Conservation (phyloP, 176 grass and related monocot species). For the Paspalum vaginatum region DNA sequence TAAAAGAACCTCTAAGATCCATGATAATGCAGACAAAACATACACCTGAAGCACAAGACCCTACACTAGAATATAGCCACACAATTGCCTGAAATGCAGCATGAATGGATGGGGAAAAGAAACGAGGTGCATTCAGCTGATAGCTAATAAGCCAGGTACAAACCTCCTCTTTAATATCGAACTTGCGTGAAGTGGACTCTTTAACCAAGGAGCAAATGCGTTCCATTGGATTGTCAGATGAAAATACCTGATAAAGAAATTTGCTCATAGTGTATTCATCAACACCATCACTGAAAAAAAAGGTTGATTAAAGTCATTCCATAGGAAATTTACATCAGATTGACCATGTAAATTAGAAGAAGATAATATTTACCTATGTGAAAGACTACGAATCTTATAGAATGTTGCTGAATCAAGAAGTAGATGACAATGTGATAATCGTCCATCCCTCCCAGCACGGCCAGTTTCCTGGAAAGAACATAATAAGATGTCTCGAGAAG, state of each 20-base stretch:
- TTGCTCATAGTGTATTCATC: slow-evolving; percentile 90
- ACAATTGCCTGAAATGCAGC: neutral
- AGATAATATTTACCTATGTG: slow-evolving; percentile 56
- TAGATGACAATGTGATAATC: slow-evolving; percentile 89
- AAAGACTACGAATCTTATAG: slow-evolving; percentile 84
- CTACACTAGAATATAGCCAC: neutral
- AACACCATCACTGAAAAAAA: slow-evolving; percentile 76
- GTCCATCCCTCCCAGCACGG: slow-evolving; percentile 87
- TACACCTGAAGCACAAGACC: neutral
- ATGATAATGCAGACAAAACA: slow-evolving; percentile 12
- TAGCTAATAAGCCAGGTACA: slow-evolving; percentile 24
- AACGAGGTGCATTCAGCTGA: slow-evolving; percentile 21
- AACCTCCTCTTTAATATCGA: slow-evolving; percentile 99
- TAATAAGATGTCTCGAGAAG: slow-evolving; percentile 25
- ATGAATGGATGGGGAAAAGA: neutral
- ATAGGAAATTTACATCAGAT: slow-evolving; percentile 34
- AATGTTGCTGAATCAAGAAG: slow-evolving; percentile 85
- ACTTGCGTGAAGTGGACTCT: slow-evolving; percentile 75
- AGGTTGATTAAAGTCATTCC: slow-evolving; percentile 25
- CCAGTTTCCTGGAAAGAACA: slow-evolving; percentile 87
- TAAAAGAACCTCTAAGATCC: slow-evolving; percentile 25
- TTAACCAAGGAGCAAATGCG: slow-evolving; percentile 72
- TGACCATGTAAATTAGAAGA: slow-evolving; percentile 3
- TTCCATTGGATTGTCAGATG: slow-evolving; percentile 51
- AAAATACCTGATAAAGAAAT: slow-evolving; percentile 87